Evolutionary conservation across 345 rosid genomes (phyloP).

Genomic region (Geranium brycei): DNA sequence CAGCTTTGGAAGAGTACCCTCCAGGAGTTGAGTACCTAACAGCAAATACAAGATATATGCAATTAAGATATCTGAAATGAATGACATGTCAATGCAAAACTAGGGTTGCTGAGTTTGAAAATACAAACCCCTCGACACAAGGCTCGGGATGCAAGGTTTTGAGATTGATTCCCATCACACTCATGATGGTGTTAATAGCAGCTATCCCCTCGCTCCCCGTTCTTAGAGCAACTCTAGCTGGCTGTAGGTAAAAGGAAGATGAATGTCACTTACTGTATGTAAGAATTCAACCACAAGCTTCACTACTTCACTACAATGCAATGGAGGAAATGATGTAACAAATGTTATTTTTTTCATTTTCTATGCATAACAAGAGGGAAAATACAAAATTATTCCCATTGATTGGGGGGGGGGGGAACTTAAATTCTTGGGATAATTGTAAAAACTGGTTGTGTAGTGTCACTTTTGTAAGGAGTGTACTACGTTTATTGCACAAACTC

Average conservation of each 20-base stretch:
- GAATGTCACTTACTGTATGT: not conserved
- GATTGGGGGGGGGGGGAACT: no score
- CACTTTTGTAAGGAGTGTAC: no score
- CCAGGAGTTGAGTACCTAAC: slow-evolving; percentile 92
- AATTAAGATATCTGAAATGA: not conserved
- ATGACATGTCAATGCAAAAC: not conserved
- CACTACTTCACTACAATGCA: not conserved
- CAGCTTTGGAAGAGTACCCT: slow-evolving; percentile 89
- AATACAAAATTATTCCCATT: no score
- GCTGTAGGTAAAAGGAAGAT: slow-evolving; percentile 30
- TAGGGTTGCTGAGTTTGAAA: slow-evolving; percentile 10
- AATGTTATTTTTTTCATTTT: no score
- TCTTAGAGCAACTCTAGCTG: slow-evolving; percentile 71
- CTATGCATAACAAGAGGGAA: no score
- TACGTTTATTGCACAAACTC: no score
- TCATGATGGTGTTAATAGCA: slow-evolving; percentile 93
- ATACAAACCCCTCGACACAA: slow-evolving; percentile 85
- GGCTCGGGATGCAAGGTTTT: slow-evolving; percentile 84
- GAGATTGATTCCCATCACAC: slow-evolving; percentile 90
- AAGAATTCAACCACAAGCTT: no score
- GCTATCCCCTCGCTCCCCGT: slow-evolving; percentile 80
- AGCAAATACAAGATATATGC: slow-evolving; percentile 5
- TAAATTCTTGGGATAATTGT: no score
- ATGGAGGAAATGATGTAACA: not conserved
- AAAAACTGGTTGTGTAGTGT: no score